These are phyloP conservation scores for Arthrobotrys entomopaga DNA, from an alignment of 2,329 filamentous ascomycete genomes.

Conservation along the genomic window DNA sequence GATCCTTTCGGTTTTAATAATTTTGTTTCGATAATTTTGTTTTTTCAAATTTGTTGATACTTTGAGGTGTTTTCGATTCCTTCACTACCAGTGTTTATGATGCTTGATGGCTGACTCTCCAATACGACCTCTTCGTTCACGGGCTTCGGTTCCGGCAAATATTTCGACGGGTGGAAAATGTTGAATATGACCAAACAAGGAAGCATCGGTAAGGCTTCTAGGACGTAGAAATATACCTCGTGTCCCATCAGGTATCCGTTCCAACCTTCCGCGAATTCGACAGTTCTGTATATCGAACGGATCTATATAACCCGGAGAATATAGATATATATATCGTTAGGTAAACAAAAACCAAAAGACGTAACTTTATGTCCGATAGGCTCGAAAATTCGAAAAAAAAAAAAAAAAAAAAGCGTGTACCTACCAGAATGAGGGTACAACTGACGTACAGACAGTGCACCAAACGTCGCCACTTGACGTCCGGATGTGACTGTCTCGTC, in stretches of 20 bases:
- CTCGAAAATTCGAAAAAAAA: not conserved
- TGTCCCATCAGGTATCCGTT: constrained; percentile 66
- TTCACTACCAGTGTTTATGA: not conserved
- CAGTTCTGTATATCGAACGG: constrained; percentile 67
- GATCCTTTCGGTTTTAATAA: not conserved
- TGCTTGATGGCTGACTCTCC: constrained; percentile 17
- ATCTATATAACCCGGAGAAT: constrained; percentile 60
- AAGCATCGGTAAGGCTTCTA: constrained; percentile 66
- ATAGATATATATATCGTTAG: not conserved
- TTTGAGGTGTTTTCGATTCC: constrained; percentile 2
- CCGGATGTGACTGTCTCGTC: constrained; percentile 16
- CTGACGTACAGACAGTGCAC: constrained; percentile 55
- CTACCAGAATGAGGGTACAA: constrained; percentile 55
- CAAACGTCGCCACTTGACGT: constrained; percentile 51
- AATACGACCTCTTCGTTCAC: constrained; percentile 27
- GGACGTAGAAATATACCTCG: constrained; percentile 68
- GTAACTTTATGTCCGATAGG: not conserved
- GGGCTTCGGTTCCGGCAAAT: constrained; percentile 59
- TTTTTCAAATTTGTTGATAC: constrained; percentile 19
- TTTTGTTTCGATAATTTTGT: not conserved
- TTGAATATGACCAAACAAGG: constrained; percentile 66
- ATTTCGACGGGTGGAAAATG: constrained; percentile 65
- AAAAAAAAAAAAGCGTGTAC: no score
- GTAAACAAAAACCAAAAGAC: not conserved
- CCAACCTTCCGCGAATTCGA: constrained; percentile 68